Conservation (phyloP, 179 eudicot genomes). For the Carnegiea gigantea region DNA sequence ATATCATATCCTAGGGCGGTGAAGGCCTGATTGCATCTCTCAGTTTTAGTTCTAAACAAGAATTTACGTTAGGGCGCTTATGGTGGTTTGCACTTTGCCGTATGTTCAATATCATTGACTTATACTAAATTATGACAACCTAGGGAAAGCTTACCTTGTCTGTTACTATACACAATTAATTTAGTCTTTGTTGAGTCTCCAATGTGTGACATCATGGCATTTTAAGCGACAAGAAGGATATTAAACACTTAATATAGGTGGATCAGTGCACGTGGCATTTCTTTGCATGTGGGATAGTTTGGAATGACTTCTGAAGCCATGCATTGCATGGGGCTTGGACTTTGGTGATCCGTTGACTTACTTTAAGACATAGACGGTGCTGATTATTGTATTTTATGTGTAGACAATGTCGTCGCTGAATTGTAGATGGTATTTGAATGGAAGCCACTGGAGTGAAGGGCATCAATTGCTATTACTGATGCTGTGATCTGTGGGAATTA, state of each 20-base stretch:
- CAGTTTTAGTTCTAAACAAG: background rate
- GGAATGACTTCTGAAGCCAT: background rate
- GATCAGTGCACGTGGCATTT: background rate
- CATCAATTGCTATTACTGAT: background rate
- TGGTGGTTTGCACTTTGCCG: background rate
- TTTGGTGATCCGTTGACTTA: slow-evolving; percentile 2
- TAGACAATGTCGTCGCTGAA: background rate
- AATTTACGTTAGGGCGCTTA: background rate
- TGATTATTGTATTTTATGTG: background rate
- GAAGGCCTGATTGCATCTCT: background rate
- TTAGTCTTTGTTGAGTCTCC: background rate
- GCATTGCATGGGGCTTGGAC: background rate
- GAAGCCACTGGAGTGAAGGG: background rate
- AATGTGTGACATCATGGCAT: background rate
- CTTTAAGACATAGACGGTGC: background rate
- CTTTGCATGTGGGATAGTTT: background rate
- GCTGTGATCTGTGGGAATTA: background rate
- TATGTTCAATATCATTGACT: background rate
- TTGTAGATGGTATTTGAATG: background rate
- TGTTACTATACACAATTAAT: background rate
- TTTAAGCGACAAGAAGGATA: background rate
- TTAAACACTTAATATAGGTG: background rate
- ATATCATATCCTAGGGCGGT: background rate
- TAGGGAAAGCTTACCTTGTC: background rate
- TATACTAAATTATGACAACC: background rate